Conservation (phyloP, 208 protist species). For the Trypanosoma cruzi region DNA sequence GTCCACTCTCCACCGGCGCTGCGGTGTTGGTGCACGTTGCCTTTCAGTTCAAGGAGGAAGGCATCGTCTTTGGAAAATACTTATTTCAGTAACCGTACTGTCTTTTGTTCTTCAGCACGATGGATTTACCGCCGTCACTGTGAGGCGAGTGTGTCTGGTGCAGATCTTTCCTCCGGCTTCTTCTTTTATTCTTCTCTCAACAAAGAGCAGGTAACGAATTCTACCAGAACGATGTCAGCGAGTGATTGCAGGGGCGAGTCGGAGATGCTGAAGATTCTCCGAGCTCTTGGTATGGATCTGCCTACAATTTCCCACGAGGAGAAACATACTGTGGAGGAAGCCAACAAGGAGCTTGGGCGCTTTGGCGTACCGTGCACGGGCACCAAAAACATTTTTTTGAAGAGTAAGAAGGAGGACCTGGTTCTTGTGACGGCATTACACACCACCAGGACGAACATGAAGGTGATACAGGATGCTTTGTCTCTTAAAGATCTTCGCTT, state of each 20-base stretch:
- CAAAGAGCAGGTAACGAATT: constrained; percentile 19
- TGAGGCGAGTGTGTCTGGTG: not conserved
- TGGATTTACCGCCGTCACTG: not conserved
- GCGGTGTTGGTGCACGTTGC: not conserved
- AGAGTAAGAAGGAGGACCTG: constrained; percentile 90
- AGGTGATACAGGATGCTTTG: constrained; percentile 67
- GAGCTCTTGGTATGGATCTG: constrained; percentile 40
- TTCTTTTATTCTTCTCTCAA: constrained; percentile 14
- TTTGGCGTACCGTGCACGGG: constrained; percentile 53
- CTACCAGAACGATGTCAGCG: constrained; percentile 44
- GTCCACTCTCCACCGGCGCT: not conserved
- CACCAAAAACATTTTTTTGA: constrained; percentile 92
- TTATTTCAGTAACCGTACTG: constrained; percentile 1
- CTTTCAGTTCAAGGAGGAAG: not conserved
- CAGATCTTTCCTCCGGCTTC: constrained; percentile 8
- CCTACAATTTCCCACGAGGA: constrained; percentile 69
- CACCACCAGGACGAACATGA: constrained; percentile 78
- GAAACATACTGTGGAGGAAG: constrained; percentile 76
- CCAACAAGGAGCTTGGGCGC: constrained; percentile 52
- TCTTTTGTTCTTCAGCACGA: constrained; percentile 1
- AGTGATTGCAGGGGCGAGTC: constrained; percentile 63
- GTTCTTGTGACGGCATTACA: constrained; percentile 75
- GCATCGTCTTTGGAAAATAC: not conserved
- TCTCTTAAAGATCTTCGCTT: constrained; percentile 85
- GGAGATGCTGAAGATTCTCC: constrained; percentile 55